phyloP scores from a whole-genome alignment of 768 basidiomycete genomes.

The Boletus rubescentipes region DNA sequence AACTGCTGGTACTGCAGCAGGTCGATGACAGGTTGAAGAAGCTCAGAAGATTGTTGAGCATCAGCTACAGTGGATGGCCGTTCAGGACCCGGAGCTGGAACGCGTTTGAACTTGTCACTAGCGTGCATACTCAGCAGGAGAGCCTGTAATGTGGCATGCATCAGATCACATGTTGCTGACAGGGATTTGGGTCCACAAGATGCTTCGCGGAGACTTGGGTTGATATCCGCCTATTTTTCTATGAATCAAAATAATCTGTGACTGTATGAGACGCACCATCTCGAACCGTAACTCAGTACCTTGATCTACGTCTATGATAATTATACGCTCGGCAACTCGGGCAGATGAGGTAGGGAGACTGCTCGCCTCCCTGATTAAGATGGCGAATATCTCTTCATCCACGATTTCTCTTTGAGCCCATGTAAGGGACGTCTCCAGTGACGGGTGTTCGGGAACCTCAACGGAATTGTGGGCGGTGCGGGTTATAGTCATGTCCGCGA shows the following conservation, averaged over 20 bases:
- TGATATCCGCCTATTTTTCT: slow-evolving; percentile 35
- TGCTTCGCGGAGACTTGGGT: slow-evolving; percentile 13
- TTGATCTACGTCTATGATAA: slow-evolving; percentile 75
- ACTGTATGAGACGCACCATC: slow-evolving; percentile 47
- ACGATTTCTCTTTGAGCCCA: slow-evolving; percentile 69
- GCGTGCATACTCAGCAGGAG: slow-evolving; percentile 64
- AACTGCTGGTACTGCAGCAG: slow-evolving; percentile 78
- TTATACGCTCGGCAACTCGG: slow-evolving; percentile 73
- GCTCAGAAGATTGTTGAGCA: slow-evolving; percentile 36
- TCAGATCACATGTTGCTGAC: slow-evolving; percentile 57
- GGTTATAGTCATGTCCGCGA: slow-evolving; percentile 27
- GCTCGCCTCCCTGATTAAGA: slow-evolving; percentile 76
- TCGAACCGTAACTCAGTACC: slow-evolving; percentile 70
- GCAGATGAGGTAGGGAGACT: slow-evolving; percentile 73
- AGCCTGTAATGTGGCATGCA: slow-evolving; percentile 62
- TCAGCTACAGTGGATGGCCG: slow-evolving; percentile 23
- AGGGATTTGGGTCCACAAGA: slow-evolving; percentile 16
- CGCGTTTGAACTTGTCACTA: slow-evolving; percentile 42
- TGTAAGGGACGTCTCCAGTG: slow-evolving; percentile 52
- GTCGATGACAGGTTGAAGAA: slow-evolving; percentile 77
- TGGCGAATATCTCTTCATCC: slow-evolving; percentile 77
- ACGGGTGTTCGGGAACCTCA: slow-evolving; percentile 29
- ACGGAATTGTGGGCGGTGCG: slow-evolving; percentile 39
- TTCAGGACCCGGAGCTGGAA: slow-evolving; percentile 27
- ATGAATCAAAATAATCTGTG: slow-evolving; percentile 1